phyloP scores from a whole-genome alignment of 345 rosid genomes.

The Gossypium stocksii region DNA sequence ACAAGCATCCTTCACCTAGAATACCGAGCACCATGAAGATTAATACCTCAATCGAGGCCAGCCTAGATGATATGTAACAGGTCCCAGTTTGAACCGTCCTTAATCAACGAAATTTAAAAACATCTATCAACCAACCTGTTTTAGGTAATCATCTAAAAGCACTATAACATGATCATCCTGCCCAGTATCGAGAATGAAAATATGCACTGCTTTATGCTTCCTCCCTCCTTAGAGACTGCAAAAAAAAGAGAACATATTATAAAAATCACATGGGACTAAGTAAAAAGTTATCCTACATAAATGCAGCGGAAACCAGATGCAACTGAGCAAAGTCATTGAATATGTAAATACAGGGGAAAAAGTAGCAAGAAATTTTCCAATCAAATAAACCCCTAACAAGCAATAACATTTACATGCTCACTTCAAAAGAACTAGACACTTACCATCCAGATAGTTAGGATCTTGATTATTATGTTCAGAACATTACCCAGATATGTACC shows the following conservation, averaged over 20 bases:
- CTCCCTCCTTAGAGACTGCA: constrained; percentile 65
- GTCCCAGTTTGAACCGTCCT: not conserved
- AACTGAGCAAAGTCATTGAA: too few species aligned
- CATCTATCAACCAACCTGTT: constrained; percentile 42
- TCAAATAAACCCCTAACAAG: not conserved
- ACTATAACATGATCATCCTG: constrained; percentile 84
- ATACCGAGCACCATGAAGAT: not conserved
- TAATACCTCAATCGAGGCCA: not conserved
- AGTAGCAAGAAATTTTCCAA: not conserved
- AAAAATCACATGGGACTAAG: not conserved
- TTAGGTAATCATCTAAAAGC: constrained; percentile 75
- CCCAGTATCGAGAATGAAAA: constrained; percentile 83
- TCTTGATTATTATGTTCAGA: not conserved
- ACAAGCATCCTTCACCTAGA: not conserved
- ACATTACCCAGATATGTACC: not conserved
- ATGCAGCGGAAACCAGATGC: not conserved
- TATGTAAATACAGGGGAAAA: not conserved
- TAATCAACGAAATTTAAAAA: constrained; percentile 7
- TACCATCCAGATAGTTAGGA: not conserved
- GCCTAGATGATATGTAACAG: not conserved
- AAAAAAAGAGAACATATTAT: not conserved
- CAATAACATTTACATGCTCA: not conserved
- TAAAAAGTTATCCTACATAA: not conserved
- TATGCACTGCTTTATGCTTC: constrained; percentile 42
- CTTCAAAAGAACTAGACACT: not conserved